Conservation (phyloP, 257 asterid species). For the Solanum bulbocastanum region DNA sequence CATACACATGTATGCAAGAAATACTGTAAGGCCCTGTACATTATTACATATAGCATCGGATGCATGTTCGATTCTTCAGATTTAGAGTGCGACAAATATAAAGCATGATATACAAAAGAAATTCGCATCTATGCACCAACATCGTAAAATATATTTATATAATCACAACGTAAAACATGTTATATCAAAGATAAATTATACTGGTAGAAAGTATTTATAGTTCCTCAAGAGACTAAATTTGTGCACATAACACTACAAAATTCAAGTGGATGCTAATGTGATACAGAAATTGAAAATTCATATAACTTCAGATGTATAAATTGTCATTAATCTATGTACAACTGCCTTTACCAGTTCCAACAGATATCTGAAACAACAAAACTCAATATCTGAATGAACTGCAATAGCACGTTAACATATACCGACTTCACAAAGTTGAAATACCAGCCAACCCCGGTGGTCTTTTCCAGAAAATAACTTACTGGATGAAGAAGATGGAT, state of each 20-base stretch:
- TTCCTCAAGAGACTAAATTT: not conserved
- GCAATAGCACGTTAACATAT: constrained; percentile 8
- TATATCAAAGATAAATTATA: not conserved
- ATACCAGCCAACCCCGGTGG: not conserved
- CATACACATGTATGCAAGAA: not conserved
- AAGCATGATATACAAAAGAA: not conserved
- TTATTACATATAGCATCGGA: not conserved
- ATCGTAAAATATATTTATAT: not conserved
- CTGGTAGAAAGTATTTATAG: not conserved
- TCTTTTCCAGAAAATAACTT: not conserved
- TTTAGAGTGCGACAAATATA: not conserved
- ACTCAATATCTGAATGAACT: constrained; percentile 8
- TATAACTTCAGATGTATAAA: not conserved
- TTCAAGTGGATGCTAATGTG: not conserved
- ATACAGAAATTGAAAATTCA: not conserved
- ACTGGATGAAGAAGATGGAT: not conserved
- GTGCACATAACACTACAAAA: not conserved
- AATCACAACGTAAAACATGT: not conserved
- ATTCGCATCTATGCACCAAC: not conserved
- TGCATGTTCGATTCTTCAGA: not conserved
- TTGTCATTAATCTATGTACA: constrained; percentile 12
- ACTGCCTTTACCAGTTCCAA: constrained; percentile 17
- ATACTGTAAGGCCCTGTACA: not conserved
- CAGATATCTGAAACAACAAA: constrained; percentile 13
- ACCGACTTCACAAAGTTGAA: constrained; percentile 7